phyloP scores from a whole-genome alignment of 768 basidiomycete species.

The Galerina marginata region DNA sequence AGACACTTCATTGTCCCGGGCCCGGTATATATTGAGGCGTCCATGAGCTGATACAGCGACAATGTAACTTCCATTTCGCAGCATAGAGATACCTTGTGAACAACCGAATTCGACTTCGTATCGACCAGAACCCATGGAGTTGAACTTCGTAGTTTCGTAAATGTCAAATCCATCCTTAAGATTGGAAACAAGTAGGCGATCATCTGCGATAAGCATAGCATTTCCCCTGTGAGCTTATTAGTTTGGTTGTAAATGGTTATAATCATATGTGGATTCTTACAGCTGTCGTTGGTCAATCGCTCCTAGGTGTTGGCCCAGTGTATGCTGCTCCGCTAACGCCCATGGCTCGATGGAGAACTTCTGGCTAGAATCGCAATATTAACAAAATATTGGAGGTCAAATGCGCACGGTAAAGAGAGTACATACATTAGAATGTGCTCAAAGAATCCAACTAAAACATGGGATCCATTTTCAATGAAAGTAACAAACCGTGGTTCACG shows the following conservation, averaged over 20 bases:
- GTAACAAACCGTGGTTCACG: background rate
- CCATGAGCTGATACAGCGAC: background rate
- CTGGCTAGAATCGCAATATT: background rate
- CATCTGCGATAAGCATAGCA: background rate
- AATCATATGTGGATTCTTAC: background rate
- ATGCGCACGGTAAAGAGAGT: too few relatives aligned
- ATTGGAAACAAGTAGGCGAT: background rate
- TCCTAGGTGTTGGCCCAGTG: background rate
- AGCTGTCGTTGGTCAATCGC: background rate
- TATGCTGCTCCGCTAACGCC: background rate
- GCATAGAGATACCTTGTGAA: background rate
- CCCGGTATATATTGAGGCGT: background rate
- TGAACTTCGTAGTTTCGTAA: background rate
- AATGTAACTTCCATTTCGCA: background rate
- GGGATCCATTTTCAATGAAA: background rate
- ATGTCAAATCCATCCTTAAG: background rate
- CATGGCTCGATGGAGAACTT: background rate
- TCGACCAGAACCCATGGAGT: background rate
- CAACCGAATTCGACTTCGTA: background rate
- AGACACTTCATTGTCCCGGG: background rate
- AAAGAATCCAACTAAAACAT: background rate
- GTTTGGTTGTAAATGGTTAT: background rate
- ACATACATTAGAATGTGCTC: background rate
- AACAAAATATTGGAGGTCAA: background rate
- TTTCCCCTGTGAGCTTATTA: background rate